Conservation (phyloP, 208 protist genomes). For the Leishmania turanica region DNA sequence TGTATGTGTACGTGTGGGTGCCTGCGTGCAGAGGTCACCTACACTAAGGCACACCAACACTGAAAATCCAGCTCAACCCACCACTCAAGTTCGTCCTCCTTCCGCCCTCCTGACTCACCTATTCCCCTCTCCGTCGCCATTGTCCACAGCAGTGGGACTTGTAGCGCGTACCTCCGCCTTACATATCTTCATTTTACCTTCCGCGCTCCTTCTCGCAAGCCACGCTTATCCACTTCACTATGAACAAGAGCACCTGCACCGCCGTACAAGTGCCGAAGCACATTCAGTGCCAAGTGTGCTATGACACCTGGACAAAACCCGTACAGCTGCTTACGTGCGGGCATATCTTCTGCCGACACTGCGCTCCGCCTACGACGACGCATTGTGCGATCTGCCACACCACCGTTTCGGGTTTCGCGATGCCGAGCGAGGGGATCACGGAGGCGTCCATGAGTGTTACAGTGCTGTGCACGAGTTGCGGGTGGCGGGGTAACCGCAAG, state of each 20-base stretch:
- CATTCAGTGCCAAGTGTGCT: conserved; percentile 74
- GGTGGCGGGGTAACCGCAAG: conserved; percentile 68
- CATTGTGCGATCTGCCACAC: conserved; percentile 52
- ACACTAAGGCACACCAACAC: background rate
- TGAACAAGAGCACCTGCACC: conserved; percentile 59
- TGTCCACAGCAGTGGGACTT: too few species aligned
- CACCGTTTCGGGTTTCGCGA: conserved; percentile 33
- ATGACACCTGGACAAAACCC: conserved; percentile 68
- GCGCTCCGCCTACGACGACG: conserved; percentile 35
- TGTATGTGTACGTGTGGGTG: background rate
- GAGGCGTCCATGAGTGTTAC: conserved; percentile 39
- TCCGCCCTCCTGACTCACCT: background rate
- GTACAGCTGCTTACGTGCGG: conserved; percentile 68
- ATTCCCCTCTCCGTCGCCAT: background rate
- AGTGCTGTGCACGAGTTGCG: conserved; percentile 77
- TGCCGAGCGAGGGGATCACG: conserved; percentile 34
- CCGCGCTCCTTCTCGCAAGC: background rate
- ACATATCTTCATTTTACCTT: conserved; percentile 13
- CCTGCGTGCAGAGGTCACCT: background rate
- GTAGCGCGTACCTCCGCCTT: conserved; percentile 1
- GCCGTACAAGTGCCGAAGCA: conserved; percentile 41
- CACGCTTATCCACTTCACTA: conserved; percentile 9
- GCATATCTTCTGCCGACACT: conserved; percentile 77
- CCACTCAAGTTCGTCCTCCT: background rate
- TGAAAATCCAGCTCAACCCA: background rate